A percentile compares a stretch with the other conserved stretches of the same genome.
These are phyloP conservation scores for Boletus vinaceobasis DNA, from an alignment of 768 basidiomycete genomes.

Conservation along the genomic window DNA sequence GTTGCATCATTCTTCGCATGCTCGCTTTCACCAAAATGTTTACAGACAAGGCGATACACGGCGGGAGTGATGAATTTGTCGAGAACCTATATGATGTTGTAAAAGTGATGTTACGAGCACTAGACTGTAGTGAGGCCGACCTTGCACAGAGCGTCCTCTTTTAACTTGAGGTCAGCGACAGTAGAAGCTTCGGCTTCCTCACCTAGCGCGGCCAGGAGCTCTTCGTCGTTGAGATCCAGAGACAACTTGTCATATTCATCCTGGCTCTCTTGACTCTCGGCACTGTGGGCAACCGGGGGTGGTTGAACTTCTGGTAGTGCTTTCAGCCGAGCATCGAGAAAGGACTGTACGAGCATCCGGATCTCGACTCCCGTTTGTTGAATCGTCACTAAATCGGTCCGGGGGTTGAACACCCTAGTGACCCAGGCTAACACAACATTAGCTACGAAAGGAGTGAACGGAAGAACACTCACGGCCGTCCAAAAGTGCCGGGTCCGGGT, in stretches of 20 bases:
- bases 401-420: constrained; percentile 43
- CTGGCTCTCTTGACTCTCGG: constrained; percentile 68
- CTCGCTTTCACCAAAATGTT: constrained; percentile 39
- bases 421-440: constrained; percentile 50
- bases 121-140: constrained; percentile 33
- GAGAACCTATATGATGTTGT: constrained; percentile 40
- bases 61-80: constrained; percentile 47
- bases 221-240: constrained; percentile 61
- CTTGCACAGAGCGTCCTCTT: constrained; percentile 49
- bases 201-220: constrained; percentile 52
- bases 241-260: constrained; percentile 65
- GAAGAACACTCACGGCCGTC: constrained; percentile 43
- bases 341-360: constrained; percentile 53
- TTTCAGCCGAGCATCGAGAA: constrained; percentile 54
- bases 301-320: constrained; percentile 42
- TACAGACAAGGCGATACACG: constrained; percentile 53
- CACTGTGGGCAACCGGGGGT: constrained; percentile 24
- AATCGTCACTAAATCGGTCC: constrained; percentile 40
- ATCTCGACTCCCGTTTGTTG: constrained; percentile 51
- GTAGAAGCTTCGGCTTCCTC: constrained; percentile 26
- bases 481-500: constrained; percentile 63
- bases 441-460: constrained; percentile 1
- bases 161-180: constrained; percentile 31
- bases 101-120: not conserved
- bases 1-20: constrained; percentile 16